Base-by-base conservation (phyloP, 163 green algal genomes). In the Smithsoniella earleae region DNA sequence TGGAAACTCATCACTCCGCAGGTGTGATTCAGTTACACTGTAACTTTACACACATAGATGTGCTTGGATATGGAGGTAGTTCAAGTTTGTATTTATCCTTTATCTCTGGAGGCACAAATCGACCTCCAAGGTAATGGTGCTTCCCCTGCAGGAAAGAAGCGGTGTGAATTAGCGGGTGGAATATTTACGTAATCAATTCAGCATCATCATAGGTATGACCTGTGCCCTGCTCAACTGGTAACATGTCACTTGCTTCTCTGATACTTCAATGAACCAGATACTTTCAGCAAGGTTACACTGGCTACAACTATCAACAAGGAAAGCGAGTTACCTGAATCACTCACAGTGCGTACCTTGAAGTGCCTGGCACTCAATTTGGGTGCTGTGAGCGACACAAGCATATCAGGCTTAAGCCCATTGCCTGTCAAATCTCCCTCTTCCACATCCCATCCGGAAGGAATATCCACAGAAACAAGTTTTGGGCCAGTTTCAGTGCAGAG, bases 301-400 rank as follows among this genome's bases (percentile, higher is more conserved):
- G n/a, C n/a, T n/a, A n/a, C n/a, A n/a, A n/a, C n/a, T n/a, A n/a
- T n/a, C n/a, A n/a, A n/a, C n/a, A n/a, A n/a, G n/a, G n/a, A n/a
- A n/a, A n/a, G n/a, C n/a, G n/a, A n/a, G n/a, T n/a, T n/a, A n/a
- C n/a, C n/a, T n/a, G n/a, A n/a, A n/a, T n/a, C n/a, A n/a, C n/a
- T n/a, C n/a, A n/a, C n/a, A n/a, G n/a, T n/a, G 4, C 58, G 1
- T 27, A 84, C 83, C 78, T 83, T 54, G 77, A 98, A 98, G 54
- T 77, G 44, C 8, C 46, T 46, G 0, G 90, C 86, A 27, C 79
- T 88, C 16, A 86, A 55, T 86, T 99, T 99, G 38, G 94, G 94
- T 5, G 92, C 90, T 0, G 94, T 98, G 8, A 99, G 86, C 3
- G 86, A 96, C 16, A 97, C 82, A 36, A 98, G 85, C 86, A 97